A percentile compares a stretch with the other conserved stretches of the same genome.
phyloP scores from a whole-genome alignment of 208 protist genomes.

The Trypanosoma melophagium region DNA sequence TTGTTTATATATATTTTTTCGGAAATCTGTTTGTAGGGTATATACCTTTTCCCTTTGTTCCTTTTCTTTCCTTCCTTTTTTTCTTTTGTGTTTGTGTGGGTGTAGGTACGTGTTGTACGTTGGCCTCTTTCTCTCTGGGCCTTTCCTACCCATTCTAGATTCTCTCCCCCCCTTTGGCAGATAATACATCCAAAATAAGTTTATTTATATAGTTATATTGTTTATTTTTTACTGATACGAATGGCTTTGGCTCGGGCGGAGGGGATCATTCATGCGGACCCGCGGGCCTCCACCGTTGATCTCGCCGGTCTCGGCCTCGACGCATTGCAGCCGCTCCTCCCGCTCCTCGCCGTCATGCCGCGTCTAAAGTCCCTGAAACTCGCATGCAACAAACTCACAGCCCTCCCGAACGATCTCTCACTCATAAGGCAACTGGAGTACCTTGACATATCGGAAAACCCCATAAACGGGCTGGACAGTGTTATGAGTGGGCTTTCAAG shows the following conservation, averaged over 20 bases:
- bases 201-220: constrained; percentile 13
- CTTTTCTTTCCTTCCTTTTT: constrained; percentile 5
- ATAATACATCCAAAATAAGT: too few species aligned
- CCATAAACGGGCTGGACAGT: constrained; percentile 36
- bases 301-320: constrained; percentile 41
- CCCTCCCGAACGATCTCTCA: constrained; percentile 56
- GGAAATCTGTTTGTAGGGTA: too few species aligned
- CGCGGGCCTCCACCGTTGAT: constrained; percentile 38
- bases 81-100: background rate
- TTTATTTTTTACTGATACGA: constrained; percentile 23
- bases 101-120: too few species aligned
- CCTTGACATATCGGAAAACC: constrained; percentile 58
- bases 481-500: constrained; percentile 58
- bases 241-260: constrained; percentile 12
- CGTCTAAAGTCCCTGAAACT: constrained; percentile 40
- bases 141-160: too few species aligned
- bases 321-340: constrained; percentile 47
- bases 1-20: background rate
- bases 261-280: constrained; percentile 14
- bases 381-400: constrained; percentile 50
- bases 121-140: too few species aligned
- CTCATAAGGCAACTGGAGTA: constrained; percentile 33
- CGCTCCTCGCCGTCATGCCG: constrained; percentile 48
- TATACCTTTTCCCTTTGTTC: background rate
- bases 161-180: too few species aligned